Conservation (phyloP, 2,329 filamentous ascomycete genomes). For the Ascochyta fabae region DNA sequence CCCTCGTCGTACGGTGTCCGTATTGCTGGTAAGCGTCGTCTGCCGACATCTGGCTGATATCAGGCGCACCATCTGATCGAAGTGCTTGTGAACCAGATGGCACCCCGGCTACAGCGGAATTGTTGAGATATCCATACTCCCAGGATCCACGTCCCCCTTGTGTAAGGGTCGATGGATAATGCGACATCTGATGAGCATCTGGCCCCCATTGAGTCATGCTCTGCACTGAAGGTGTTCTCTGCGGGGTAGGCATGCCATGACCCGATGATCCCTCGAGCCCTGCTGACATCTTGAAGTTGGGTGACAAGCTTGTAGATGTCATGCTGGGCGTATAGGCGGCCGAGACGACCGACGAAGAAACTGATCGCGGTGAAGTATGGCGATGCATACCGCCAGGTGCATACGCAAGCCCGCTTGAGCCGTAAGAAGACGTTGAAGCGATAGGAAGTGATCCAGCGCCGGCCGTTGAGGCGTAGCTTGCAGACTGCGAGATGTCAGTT, state of each 20-base stretch:
- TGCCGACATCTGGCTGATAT: constrained; percentile 38
- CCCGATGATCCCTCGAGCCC: constrained; percentile 48
- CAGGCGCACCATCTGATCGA: constrained; percentile 39
- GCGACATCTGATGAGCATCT: constrained; percentile 40
- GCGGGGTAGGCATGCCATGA: constrained; percentile 42
- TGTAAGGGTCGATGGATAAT: constrained; percentile 41
- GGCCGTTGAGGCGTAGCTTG: constrained; percentile 72
- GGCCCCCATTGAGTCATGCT: constrained; percentile 46
- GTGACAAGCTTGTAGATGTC: constrained; percentile 54
- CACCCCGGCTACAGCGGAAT: constrained; percentile 34
- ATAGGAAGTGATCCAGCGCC: constrained; percentile 53
- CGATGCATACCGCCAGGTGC: constrained; percentile 56
- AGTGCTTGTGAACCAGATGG: constrained; percentile 39
- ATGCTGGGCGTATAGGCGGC: constrained; percentile 53
- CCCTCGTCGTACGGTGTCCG: constrained; percentile 47
- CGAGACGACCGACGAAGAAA: constrained; percentile 53
- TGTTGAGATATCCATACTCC: constrained; percentile 47
- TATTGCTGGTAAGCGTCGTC: constrained; percentile 46
- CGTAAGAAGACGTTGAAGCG: constrained; percentile 40
- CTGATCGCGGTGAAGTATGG: constrained; percentile 57
- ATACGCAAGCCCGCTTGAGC: constrained; percentile 55
- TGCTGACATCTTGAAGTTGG: constrained; percentile 51
- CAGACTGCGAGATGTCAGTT: constrained; percentile 60
- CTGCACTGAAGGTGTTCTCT: constrained; percentile 42
- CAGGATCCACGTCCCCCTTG: constrained; percentile 43